These are phyloP conservation scores for Hygrocybe coccinea DNA, from an alignment of 768 basidiomycete genomes.

Conservation along the genomic window DNA sequence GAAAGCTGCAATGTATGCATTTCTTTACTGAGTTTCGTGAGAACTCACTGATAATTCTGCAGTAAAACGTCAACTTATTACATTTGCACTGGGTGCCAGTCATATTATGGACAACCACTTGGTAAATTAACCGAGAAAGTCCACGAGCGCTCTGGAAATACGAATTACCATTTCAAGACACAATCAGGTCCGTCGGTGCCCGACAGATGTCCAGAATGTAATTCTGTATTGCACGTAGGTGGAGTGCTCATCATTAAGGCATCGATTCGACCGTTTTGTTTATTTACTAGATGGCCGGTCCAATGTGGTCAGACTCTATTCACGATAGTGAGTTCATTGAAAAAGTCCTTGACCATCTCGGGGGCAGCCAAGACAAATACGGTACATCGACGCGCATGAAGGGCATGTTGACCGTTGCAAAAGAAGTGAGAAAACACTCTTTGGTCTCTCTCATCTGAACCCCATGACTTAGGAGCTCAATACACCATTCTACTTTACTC, in stretches of 20 bases:
- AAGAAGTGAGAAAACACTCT: slow-evolving; percentile 54
- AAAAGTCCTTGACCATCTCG: slow-evolving; percentile 72
- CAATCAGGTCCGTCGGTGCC: slow-evolving; percentile 62
- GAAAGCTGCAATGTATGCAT: slow-evolving; percentile 63
- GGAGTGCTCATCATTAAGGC: neutral
- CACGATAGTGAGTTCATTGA: slow-evolving; percentile 72
- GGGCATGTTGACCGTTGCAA: slow-evolving; percentile 90
- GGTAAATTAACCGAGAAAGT: slow-evolving; percentile 63
- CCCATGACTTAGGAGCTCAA: slow-evolving; percentile 56
- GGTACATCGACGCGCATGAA: slow-evolving; percentile 82
- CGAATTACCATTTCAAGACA: slow-evolving; percentile 67
- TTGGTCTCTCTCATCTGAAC: neutral
- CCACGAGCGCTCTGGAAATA: slow-evolving; percentile 49
- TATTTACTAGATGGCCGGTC: slow-evolving; percentile 69
- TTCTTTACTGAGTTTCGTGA: neutral
- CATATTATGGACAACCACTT: slow-evolving; percentile 79
- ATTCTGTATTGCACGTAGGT: slow-evolving; percentile 67
- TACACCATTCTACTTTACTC: slow-evolving; percentile 83
- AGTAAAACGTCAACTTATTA: slow-evolving; percentile 87
- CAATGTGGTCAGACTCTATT: slow-evolving; percentile 92
- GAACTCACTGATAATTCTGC: slow-evolving; percentile 13
- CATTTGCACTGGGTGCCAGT: slow-evolving; percentile 79
- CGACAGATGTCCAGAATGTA: slow-evolving; percentile 78
- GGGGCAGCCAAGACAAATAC: slow-evolving; percentile 57
- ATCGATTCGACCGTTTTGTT: neutral